These are phyloP conservation scores for Backusella tuberculispora DNA, from an alignment of 192 early-diverging fungal species.

Conservation along the genomic window DNA sequence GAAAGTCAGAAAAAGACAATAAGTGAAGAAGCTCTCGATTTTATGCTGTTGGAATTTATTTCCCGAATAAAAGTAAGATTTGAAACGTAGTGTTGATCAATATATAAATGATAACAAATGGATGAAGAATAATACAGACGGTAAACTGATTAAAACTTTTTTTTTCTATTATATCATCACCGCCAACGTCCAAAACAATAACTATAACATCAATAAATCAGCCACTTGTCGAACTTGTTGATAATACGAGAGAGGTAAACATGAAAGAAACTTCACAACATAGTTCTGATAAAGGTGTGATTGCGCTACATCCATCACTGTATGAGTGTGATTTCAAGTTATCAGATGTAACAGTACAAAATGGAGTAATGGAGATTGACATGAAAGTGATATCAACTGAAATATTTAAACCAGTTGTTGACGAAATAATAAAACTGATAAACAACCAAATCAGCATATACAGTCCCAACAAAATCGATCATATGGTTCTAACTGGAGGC, in stretches of 20 bases:
- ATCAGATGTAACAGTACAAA: background rate
- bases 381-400: background rate
- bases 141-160: background rate
- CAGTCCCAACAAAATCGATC: background rate
- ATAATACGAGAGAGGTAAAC: background rate
- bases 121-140: background rate
- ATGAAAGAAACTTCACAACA: background rate
- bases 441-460: background rate
- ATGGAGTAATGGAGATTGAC: constrained; percentile 5
- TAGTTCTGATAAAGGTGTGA: background rate
- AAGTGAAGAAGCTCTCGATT: background rate
- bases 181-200: background rate
- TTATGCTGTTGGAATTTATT: constrained; percentile 1
- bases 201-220: background rate
- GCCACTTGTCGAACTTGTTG: background rate
- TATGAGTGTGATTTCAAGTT: background rate
- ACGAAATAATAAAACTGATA: background rate
- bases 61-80: background rate
- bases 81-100: background rate
- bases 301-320: background rate
- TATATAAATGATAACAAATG: background rate
- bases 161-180: background rate
- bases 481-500: background rate
- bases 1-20: background rate
- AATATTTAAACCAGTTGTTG: background rate